Percentiles rank a stretch among this genome's conserved stretches.
Conservation (phyloP, 371 early-diverging fungal genomes). For the Rhizopus sp. region DNA sequence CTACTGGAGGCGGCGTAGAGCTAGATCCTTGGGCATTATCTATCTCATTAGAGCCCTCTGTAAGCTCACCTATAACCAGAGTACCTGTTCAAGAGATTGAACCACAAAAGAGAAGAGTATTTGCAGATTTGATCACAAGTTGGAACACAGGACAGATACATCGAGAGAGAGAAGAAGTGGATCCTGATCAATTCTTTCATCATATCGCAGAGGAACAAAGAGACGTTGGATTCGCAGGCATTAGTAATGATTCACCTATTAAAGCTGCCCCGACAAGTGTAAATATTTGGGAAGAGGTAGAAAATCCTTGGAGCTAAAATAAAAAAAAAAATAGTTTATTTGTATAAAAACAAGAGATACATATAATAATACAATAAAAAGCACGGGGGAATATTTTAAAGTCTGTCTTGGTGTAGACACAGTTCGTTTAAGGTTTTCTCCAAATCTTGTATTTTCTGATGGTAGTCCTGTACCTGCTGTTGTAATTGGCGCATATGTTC, state of each 20-base stretch:
- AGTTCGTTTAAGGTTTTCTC: slow-evolving; percentile 45
- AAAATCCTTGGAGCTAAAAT: slow-evolving; percentile 26
- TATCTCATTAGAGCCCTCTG: slow-evolving; percentile 7
- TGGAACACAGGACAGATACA: slow-evolving; percentile 33
- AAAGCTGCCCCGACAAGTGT: background rate
- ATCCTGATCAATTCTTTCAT: slow-evolving; percentile 32
- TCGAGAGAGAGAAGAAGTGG: slow-evolving; percentile 4
- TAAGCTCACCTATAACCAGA: slow-evolving; percentile 16
- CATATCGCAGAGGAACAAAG: slow-evolving; percentile 40
- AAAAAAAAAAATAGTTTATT: slow-evolving; percentile 2
- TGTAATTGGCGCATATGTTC: slow-evolving; percentile 85
- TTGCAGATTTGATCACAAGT: slow-evolving; percentile 49
- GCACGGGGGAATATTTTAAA: background rate
- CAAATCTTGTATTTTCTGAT: slow-evolving; percentile 67
- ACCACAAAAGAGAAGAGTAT: slow-evolving; percentile 41
- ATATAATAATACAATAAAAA: slow-evolving; percentile 2
- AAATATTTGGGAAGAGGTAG: slow-evolving; percentile 10
- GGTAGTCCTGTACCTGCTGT: slow-evolving; percentile 58
- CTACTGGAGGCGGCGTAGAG: slow-evolving; percentile 2
- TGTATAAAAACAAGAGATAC: slow-evolving; percentile 3
- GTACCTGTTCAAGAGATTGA: slow-evolving; percentile 28
- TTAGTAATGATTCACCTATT: slow-evolving; percentile 14
- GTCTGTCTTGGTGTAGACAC: slow-evolving; percentile 11
- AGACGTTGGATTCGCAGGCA: slow-evolving; percentile 51
- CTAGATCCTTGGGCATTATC: slow-evolving; percentile 18